phyloP scores from a whole-genome alignment of 371 early-diverging fungal genomes.

The Mucor lusitanicus region DNA sequence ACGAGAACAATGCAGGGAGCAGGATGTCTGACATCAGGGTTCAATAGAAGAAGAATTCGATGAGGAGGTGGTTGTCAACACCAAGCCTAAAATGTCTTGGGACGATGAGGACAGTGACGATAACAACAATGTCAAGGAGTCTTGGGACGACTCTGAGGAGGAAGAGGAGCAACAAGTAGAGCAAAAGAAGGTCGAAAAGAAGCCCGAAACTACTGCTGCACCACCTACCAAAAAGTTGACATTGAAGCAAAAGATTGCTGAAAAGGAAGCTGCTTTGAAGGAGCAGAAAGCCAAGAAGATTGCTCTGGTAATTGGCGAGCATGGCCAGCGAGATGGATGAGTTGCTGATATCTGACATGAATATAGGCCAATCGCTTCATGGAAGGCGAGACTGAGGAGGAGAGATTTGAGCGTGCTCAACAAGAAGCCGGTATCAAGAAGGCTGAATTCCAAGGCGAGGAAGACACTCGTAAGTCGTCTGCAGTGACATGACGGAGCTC shows the following conservation, averaged over 20 bases:
- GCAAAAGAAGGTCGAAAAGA: conserved; percentile 26
- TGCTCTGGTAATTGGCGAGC: conserved; percentile 32
- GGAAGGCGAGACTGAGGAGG: conserved; percentile 70
- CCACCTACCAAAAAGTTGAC: conserved; percentile 32
- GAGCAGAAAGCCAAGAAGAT: conserved; percentile 44
- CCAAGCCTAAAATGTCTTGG: conserved; percentile 56
- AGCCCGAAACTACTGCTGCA: conserved; percentile 37
- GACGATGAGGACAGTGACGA: conserved; percentile 85
- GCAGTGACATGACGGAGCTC: not conserved
- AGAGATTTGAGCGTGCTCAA: conserved; percentile 62
- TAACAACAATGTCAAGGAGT: conserved; percentile 52
- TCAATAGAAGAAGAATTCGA: conserved; percentile 47
- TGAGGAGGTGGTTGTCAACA: conserved; percentile 27
- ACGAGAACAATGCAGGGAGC: too few relatives aligned
- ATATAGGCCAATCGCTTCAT: conserved; percentile 31
- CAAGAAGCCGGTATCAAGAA: conserved; percentile 56
- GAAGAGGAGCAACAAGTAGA: conserved; percentile 54
- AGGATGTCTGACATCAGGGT: not conserved
- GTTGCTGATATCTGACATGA: not conserved
- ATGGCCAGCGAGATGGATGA: too few relatives aligned
- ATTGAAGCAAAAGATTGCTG: conserved; percentile 73
- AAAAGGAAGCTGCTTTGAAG: conserved; percentile 40
- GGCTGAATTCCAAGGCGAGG: conserved; percentile 52
- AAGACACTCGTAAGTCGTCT: conserved; percentile 13
- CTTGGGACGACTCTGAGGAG: conserved; percentile 74